phyloP scores from a whole-genome alignment of 306 rosid species.

The Lathyrus aphaca region DNA sequence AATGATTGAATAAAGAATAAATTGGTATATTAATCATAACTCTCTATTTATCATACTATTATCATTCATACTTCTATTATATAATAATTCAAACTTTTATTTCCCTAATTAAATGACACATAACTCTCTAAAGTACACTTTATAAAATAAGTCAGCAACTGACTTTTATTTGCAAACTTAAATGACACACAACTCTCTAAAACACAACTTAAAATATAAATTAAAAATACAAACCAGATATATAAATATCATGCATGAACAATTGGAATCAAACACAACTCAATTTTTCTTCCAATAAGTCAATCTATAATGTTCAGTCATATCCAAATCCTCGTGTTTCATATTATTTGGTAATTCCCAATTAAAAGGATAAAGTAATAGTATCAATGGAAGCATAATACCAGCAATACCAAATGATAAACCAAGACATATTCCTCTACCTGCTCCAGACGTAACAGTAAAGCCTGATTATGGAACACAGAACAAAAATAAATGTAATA shows the following conservation, averaged over 20 bases:
- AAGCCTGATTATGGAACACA: too few species aligned
- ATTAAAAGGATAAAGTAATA: not conserved
- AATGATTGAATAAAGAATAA: too few species aligned
- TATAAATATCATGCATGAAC: not conserved
- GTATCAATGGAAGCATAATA: not conserved
- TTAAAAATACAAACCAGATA: not conserved
- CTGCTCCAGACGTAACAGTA: too few species aligned
- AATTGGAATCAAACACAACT: not conserved
- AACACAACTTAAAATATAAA: not conserved
- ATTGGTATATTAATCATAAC: too few species aligned
- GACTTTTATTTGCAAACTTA: slow-evolving; percentile 1
- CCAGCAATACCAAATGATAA: slow-evolving; percentile 3
- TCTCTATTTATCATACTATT: too few species aligned
- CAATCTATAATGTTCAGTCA: slow-evolving; percentile 5
- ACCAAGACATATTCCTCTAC: slow-evolving; percentile 7
- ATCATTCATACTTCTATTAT: not conserved
- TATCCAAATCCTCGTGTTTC: slow-evolving; percentile 7
- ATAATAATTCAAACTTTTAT: not conserved
- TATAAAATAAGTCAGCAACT: not conserved
- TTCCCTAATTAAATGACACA: not conserved
- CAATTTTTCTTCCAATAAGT: not conserved
- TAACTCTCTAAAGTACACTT: not conserved
- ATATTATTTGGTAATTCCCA: not conserved
- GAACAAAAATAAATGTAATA: too few species aligned
- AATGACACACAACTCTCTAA: not conserved